Conservation (phyloP, 176 grass and related monocot genomes). For the Oryza australiensis region DNA sequence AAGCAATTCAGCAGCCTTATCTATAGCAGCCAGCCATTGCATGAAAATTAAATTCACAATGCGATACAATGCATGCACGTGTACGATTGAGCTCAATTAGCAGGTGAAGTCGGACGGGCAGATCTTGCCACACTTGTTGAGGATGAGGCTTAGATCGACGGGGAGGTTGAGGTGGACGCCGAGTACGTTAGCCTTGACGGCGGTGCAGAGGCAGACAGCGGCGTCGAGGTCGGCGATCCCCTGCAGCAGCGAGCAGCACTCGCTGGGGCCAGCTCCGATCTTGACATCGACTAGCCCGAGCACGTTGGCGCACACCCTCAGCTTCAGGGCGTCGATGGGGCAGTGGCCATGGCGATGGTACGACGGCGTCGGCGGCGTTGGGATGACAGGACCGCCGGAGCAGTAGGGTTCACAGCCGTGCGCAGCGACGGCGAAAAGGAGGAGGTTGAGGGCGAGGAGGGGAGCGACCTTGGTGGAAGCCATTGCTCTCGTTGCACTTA, state of each 20-base stretch:
- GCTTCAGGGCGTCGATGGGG: conserved; percentile 23
- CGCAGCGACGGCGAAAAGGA: conserved; percentile 2
- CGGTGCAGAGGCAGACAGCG: conserved; percentile 48
- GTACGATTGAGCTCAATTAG: neutral
- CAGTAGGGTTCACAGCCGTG: conserved; percentile 23
- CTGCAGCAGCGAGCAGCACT: conserved; percentile 32
- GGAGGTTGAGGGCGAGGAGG: conserved; percentile 6
- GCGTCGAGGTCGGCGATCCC: conserved; percentile 40
- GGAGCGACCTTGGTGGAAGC: neutral
- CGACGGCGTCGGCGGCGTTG: neutral
- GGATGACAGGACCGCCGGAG: neutral
- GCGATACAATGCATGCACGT: too few relatives aligned
- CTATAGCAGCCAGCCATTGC: too few relatives aligned
- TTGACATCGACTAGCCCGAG: neutral
- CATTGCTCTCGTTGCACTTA: neutral
- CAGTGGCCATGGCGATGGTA: neutral
- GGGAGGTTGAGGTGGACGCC: conserved; percentile 34
- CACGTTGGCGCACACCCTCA: conserved; percentile 36
- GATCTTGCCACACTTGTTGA: conserved; percentile 27
- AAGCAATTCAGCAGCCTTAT: too few relatives aligned
- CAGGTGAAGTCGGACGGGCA: conserved; percentile 6
- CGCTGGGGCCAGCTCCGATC: conserved; percentile 2
- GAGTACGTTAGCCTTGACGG: conserved; percentile 40
- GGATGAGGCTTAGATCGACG: conserved; percentile 35
- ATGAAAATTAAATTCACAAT: too few relatives aligned